Evolutionary conservation across 495 filamentous ascomycete species (phyloP).

Genomic region (Pyronema domesticum): DNA sequence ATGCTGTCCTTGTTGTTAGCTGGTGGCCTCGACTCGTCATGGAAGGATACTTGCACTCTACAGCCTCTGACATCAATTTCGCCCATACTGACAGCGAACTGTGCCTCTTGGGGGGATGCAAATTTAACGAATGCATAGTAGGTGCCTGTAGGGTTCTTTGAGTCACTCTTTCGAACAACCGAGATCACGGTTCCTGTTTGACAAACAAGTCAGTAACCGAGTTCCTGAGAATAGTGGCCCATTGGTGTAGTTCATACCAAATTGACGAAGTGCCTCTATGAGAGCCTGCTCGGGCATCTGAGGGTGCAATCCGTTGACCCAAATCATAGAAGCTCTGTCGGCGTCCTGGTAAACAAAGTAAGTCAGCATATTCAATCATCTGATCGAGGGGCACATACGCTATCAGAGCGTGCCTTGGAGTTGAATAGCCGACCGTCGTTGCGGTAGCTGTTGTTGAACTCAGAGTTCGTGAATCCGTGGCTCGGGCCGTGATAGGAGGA

Average conservation of each 20-base stretch:
- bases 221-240: neutral
- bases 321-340: constrained; percentile 19
- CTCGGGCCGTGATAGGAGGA: neutral
- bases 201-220: neutral
- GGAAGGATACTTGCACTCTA: constrained; percentile 15
- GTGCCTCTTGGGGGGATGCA: constrained; percentile 18
- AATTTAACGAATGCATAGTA: constrained; percentile 24
- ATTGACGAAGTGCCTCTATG: constrained; percentile 19
- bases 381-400: too few species aligned
- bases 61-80: constrained; percentile 18
- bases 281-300: constrained; percentile 14
- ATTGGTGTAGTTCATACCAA: constrained; percentile 11
- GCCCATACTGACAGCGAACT: constrained; percentile 13
- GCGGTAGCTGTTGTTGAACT: constrained; percentile 6
- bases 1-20: constrained; percentile 6
- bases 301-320: constrained; percentile 15
- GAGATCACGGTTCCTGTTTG: neutral
- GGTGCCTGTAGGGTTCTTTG: neutral
- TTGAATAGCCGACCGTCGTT: constrained; percentile 7
- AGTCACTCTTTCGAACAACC: neutral
- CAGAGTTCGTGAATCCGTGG: neutral
- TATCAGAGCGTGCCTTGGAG: too few species aligned
- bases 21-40: neutral
- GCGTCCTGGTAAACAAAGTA: neutral
- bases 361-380: constrained; percentile 2